Evolutionary conservation across 2,329 filamentous ascomycete genomes (phyloP).

Genomic region (Sclerotinia sclerotiorum): DNA sequence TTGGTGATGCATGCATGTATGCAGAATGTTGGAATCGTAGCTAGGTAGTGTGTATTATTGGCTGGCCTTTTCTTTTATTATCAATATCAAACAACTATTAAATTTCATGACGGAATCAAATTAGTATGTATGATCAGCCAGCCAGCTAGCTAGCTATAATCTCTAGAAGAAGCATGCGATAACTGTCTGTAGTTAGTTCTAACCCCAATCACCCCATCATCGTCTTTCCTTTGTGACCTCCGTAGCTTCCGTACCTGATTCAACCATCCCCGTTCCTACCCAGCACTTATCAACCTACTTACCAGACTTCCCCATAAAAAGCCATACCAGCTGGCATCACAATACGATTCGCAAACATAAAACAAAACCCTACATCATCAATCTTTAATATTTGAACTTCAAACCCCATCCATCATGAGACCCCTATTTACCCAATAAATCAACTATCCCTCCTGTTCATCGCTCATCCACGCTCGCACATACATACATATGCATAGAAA

Average conservation of each 20-base stretch:
- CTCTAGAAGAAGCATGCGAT: neutral
- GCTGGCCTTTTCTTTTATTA: too few relatives aligned
- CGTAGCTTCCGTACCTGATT: neutral
- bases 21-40: neutral
- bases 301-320: too few relatives aligned
- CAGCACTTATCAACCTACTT: neutral
- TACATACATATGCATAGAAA: neutral
- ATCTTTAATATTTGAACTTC: neutral
- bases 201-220: neutral
- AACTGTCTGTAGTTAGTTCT: neutral
- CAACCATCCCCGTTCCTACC: neutral
- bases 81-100: too few relatives aligned
- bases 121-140: too few relatives aligned
- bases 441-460: too few relatives aligned
- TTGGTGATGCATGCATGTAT: too few relatives aligned
- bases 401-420: slow-evolving; percentile 2
- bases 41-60: neutral
- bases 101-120: too few relatives aligned
- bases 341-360: neutral
- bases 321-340: too few relatives aligned
- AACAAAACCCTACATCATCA: neutral
- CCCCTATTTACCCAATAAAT: neutral
- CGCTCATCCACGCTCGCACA: neutral
- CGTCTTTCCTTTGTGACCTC: neutral
- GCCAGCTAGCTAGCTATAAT: too few relatives aligned